A percentile compares a stretch with the other conserved stretches of the same genome.
phyloP scores from a whole-genome alignment of 2,329 filamentous ascomycete genomes.

The Diaporthe ampelina region DNA sequence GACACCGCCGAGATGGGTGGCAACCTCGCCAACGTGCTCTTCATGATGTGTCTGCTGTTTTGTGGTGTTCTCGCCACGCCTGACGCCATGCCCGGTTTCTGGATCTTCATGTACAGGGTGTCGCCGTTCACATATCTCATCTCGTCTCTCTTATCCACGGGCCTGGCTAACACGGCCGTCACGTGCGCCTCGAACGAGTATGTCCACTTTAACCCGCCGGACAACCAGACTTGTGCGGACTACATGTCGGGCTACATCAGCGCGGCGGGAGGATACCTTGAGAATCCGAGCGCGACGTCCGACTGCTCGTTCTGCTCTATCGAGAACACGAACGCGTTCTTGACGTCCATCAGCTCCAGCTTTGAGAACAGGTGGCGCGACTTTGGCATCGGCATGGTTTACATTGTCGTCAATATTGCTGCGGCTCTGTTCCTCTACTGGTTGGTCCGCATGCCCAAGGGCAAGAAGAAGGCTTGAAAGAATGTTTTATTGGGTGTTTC shows the following conservation, averaged over 20 bases:
- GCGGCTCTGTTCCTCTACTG: constrained; percentile 64
- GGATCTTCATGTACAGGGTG: constrained; percentile 87
- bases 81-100: constrained; percentile 76
- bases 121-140: constrained; percentile 89
- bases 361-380: constrained; percentile 76
- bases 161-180: constrained; percentile 76
- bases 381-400: constrained; percentile 71
- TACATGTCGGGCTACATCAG: constrained; percentile 70
- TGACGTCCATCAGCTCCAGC: constrained; percentile 61
- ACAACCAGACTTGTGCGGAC: constrained; percentile 68
- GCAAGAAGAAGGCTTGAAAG: constrained; percentile 27
- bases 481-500: not conserved
- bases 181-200: constrained; percentile 79
- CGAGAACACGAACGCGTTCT: constrained; percentile 64
- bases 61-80: constrained; percentile 80
- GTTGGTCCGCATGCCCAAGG: constrained; percentile 51
- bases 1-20: constrained; percentile 81
- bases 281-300: constrained; percentile 60
- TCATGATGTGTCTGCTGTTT: constrained; percentile 81
- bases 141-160: constrained; percentile 77
- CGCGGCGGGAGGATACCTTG: constrained; percentile 65
- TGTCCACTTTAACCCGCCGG: constrained; percentile 73
- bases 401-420: constrained; percentile 65
- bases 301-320: constrained; percentile 71
- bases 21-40: constrained; percentile 82